A percentile compares a stretch with the other conserved stretches of the same genome.
Conservation (phyloP, 192 early-diverging fungal species). For the Coemansia sp. region DNA sequence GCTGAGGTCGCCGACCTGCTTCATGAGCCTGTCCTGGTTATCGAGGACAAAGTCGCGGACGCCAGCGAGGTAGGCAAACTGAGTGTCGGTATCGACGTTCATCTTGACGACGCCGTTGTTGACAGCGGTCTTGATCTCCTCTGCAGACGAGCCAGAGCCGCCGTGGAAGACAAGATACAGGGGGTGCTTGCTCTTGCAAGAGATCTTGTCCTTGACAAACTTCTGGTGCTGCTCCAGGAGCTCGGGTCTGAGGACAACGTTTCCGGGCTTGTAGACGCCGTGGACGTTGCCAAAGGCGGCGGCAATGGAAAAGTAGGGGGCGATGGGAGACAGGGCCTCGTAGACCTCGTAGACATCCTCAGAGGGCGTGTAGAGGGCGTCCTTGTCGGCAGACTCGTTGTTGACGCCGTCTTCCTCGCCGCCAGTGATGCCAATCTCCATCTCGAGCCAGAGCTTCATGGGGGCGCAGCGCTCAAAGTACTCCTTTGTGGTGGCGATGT, state of each 20-base stretch:
- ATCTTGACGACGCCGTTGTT: slow-evolving; percentile 92
- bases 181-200: slow-evolving; percentile 57
- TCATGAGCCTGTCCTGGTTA: slow-evolving; percentile 86
- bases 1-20: slow-evolving; percentile 90
- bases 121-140: slow-evolving; percentile 82
- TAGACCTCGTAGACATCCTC: slow-evolving; percentile 96
- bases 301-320: slow-evolving; percentile 91
- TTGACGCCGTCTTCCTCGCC: slow-evolving; percentile 99
- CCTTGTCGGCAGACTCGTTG: slow-evolving; percentile 90
- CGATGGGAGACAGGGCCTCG: slow-evolving; percentile 80
- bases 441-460: slow-evolving; percentile 88
- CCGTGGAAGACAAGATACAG: slow-evolving; percentile 98
- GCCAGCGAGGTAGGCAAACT: slow-evolving; percentile 93
- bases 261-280: slow-evolving; percentile 95
- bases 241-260: slow-evolving; percentile 91
- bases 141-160: slow-evolving; percentile 81
- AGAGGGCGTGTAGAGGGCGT: slow-evolving; percentile 89
- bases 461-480: slow-evolving; percentile 90
- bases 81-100: slow-evolving; percentile 99
- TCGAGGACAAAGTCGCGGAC: slow-evolving; percentile 83
- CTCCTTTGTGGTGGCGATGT: slow-evolving; percentile 85
- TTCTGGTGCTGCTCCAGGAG: slow-evolving; percentile 89
- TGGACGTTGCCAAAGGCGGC: slow-evolving; percentile 95
- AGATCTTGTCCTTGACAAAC: slow-evolving; percentile 71
- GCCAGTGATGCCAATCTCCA: slow-evolving; percentile 98